Evolutionary conservation across 805 yeast species (phyloP), one percentile per base, ranked within the genome.

Genomic region (Lipomyces oligophaga): DNA sequence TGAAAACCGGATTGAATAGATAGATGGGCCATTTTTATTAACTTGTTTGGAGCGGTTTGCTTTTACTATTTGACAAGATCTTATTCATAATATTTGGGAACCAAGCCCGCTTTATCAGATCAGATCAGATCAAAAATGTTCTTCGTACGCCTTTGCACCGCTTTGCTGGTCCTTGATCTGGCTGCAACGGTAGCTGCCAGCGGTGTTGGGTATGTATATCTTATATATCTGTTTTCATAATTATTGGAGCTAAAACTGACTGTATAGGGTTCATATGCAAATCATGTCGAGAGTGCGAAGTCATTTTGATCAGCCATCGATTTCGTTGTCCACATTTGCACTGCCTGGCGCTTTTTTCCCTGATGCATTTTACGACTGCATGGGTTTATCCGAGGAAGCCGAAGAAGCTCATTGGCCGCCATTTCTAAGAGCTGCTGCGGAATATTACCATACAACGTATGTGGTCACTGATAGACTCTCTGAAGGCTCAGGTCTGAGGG

Each of bases 371-470:
- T 82, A 82, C 61, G 69, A 75, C 28, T 82, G 87, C 60, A 63
- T 74, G 40, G 78, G 75, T 3, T 58, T 63, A 21, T 67, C 75
- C 2, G 70, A 72, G 8, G 72, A 73, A 2, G 82, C 84, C 3
- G 88, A 82, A 60, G 74, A 67, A 24, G 69, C 80, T 0, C 87
- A 81, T 59, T 81, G 88, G 87, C 85, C 86, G 0, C 80, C 81
- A 1, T 81, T 80, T 57, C 55, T 81, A 11, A 61, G 66, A 3
- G 61, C 63, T 2, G 78, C 80, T 0, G 73, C 76, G 4, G 53
- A 66, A 4, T 63, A 73, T 37, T 76, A 77, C 62, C 61, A 64
- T 24, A 63, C 67, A 22, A 60, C 60, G 41, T 65, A 67, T 28
- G 48, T 49, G 5, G 41, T 36, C 3, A 56, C 51, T 11, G 19